These are phyloP conservation scores for Colletotrichum sp. DNA, from an alignment of 2,329 filamentous ascomycete genomes.

Conservation along the genomic window DNA sequence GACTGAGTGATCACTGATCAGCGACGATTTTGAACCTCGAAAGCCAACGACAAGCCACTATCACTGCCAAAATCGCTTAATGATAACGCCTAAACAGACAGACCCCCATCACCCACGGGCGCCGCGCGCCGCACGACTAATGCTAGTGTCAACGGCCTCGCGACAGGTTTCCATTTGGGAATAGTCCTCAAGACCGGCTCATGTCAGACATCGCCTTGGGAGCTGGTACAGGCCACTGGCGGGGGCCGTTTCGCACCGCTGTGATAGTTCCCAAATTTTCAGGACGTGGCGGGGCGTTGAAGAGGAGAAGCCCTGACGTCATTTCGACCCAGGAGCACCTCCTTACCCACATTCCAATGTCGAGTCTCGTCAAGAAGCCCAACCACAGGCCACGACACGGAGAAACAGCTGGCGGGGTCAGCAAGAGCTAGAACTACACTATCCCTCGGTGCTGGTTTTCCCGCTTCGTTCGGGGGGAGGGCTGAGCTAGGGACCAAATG, in stretches of 20 bases:
- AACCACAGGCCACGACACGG: not conserved
- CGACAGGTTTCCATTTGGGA: not conserved
- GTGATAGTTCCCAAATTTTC: not conserved
- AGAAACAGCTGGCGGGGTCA: not conserved
- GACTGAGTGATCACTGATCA: not conserved
- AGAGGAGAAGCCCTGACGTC: constrained; percentile 10
- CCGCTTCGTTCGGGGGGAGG: not conserved
- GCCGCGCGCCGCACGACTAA: not conserved
- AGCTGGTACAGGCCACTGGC: not conserved
- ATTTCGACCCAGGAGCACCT: not conserved
- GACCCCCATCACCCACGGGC: not conserved
- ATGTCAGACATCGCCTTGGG: not conserved
- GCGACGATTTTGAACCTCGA: not conserved
- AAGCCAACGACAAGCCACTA: not conserved
- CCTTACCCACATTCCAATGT: constrained; percentile 15
- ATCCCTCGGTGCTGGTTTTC: not conserved
- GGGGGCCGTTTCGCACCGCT: not conserved
- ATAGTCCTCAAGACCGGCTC: constrained; percentile 3
- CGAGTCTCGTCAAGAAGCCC: constrained; percentile 6
- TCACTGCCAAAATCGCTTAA: not conserved
- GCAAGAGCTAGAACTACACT: too few species aligned
- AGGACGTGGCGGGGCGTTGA: not conserved
- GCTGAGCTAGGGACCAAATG: not conserved
- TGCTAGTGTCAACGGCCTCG: not conserved
- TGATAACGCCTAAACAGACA: not conserved